Conservation (phyloP, 192 early-diverging fungal genomes). For the Backusella tuberculispora region DNA sequence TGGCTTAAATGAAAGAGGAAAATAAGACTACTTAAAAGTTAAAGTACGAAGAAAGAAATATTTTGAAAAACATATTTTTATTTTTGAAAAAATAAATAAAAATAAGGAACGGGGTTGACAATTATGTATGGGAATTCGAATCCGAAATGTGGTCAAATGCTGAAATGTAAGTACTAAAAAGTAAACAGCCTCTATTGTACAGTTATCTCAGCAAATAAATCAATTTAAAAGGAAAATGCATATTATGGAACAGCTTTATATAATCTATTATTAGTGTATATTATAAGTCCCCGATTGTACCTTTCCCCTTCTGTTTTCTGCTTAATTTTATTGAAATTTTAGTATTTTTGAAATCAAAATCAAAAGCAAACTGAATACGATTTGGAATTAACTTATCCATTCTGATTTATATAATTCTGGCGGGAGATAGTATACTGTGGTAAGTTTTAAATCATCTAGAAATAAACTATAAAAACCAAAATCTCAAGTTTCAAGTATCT, state of each 20-base stretch:
- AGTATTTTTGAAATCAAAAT: not conserved
- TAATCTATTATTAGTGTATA: not conserved
- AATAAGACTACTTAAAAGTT: not conserved
- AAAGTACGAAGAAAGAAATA: not conserved
- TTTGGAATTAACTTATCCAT: too few relatives aligned
- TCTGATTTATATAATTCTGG: too few relatives aligned
- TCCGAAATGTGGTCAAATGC: not conserved
- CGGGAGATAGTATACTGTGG: too few relatives aligned
- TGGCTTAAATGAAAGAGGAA: not conserved
- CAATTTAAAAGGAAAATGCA: not conserved
- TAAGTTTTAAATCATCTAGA: too few relatives aligned
- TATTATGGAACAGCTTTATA: not conserved
- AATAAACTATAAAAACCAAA: too few relatives aligned
- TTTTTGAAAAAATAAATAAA: not conserved
- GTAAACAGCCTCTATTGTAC: not conserved
- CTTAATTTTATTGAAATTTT: not conserved
- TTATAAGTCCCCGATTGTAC: not conserved
- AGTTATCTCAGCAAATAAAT: not conserved
- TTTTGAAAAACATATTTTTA: not conserved
- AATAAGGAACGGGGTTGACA: constrained; percentile 1
- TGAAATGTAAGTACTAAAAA: not conserved
- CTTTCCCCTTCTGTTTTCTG: not conserved
- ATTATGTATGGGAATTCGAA: constrained; percentile 8
- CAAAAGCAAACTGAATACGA: too few relatives aligned
- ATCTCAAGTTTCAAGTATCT: too few relatives aligned